Base-by-base conservation (phyloP, 768 basidiomycete species). In the Pleurotus pulmonarius region DNA sequence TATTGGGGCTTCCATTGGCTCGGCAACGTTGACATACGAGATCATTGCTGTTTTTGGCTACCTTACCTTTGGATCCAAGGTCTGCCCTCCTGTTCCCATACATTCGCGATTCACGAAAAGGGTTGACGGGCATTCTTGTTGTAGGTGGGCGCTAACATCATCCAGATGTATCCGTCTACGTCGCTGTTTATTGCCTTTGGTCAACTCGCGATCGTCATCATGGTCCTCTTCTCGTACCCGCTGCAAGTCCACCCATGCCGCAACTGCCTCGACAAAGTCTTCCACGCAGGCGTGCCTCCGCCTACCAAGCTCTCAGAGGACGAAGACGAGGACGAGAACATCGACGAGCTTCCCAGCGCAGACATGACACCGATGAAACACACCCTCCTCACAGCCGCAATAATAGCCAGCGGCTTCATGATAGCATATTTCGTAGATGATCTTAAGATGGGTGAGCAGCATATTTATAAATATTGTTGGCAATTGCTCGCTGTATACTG, bases 161-260 rank as follows among this genome's bases (percentile, higher is more conserved):
- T 98, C 61, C 92, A 92, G 20, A 97, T 96, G 91, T 94, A 93
- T 65, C 90, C 90, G 3, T 82, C 87, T 5, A 94, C 92, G 0
- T 94, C 94, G 38, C 72, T 95, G 41, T 93, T 97, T 71, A 89
- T 99, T 61, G 94, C 96, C 29, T 64, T 95, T 57, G 96, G 96
- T 7, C 93, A 97, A 64, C 73, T 96, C 8, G 97, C 95, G 9
- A 97, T 99, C 67, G 89, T 93, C 39, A 73, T 91, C 46, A 80
- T 96, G 24, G 94, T 98, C 56, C 74, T 93, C 56, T 92, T 96
- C 65, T 94, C 92, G 15, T 96, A 99, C 70, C 95, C 97, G 0
- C 69, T 99, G 51, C 97, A 98, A 71, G 88, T 96, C 4, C 89
- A 94, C 55, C 97, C 97, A 0, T 96, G 94, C 67, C 81, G 97